Evolutionary conservation across 1,284 basidiomycete species (phyloP).

Genomic region (Rhodotorula sp.): DNA sequence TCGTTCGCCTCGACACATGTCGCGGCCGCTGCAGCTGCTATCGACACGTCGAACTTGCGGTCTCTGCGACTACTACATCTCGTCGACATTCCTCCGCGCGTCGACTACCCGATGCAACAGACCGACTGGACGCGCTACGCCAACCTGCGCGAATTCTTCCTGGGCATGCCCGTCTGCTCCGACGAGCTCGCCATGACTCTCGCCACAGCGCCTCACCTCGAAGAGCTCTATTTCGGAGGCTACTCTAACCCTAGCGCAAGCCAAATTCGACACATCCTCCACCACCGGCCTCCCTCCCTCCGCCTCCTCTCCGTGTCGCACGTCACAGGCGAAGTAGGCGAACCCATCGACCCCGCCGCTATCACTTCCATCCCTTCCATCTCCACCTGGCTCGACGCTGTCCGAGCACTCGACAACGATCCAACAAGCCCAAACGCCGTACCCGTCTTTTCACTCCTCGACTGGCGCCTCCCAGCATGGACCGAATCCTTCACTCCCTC

Average conservation of each 20-base stretch:
- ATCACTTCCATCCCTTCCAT: conserved; percentile 14
- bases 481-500: conserved; percentile 1
- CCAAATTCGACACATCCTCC: conserved; percentile 8
- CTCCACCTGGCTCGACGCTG: conserved; percentile 10
- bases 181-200: conserved; percentile 3
- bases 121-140: conserved; percentile 8
- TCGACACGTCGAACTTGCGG: not conserved
- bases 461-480: conserved; percentile 22
- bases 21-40: conserved; percentile 6
- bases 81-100: not conserved
- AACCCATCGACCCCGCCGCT: conserved; percentile 8
- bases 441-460: conserved; percentile 15
- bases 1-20: conserved; percentile 25
- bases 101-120: conserved; percentile 1
- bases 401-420: not conserved
- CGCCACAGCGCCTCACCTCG: not conserved
- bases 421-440: not conserved
- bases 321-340: conserved; percentile 23
- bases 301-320: conserved; percentile 14
- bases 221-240: not conserved
- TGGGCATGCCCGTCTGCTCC: conserved; percentile 10
- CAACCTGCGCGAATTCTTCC: conserved; percentile 1
- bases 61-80: conserved; percentile 11
- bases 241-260: conserved; percentile 6
- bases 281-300: conserved; percentile 5